A percentile compares a stretch with the other conserved stretches of the same genome.
Conservation (phyloP, 306 rosid genomes). For the Cucurbita moschata region DNA sequence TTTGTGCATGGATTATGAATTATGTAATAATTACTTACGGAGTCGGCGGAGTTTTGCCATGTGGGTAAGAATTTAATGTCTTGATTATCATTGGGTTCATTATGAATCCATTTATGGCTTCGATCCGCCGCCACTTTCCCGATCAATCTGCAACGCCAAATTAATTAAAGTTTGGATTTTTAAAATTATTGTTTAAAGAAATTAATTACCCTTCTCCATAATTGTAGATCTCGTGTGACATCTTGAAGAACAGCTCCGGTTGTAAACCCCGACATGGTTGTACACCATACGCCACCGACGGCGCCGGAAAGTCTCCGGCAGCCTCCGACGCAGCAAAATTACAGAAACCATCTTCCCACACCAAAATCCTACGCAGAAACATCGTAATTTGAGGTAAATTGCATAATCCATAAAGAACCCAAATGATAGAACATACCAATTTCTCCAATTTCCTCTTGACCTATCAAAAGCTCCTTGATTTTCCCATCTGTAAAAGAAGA, state of each 20-base stretch:
- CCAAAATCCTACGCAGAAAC: conserved; percentile 53
- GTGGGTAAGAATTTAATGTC: conserved; percentile 85
- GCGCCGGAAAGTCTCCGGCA: conserved; percentile 27
- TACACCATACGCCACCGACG: conserved; percentile 17
- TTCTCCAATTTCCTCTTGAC: conserved; percentile 98
- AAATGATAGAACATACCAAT: conserved; percentile 33
- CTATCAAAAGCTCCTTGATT: conserved; percentile 86
- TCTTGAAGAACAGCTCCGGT: conserved; percentile 97
- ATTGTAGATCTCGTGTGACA: conserved; percentile 99
- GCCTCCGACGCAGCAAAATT: conserved; percentile 52
- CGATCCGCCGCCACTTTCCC: conserved; percentile 99
- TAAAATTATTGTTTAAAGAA: not conserved
- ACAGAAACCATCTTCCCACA: conserved; percentile 99
- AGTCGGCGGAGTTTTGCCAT: conserved; percentile 89
- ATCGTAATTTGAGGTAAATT: too few relatives aligned
- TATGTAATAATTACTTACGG: conserved; percentile 21
- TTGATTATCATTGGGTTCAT: conserved; percentile 76
- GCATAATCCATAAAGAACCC: too few relatives aligned
- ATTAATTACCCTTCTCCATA: conserved; percentile 79
- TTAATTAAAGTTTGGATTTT: not conserved
- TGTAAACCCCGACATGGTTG: conserved; percentile 69
- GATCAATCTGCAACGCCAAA: conserved; percentile 45
- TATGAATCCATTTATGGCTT: conserved; percentile 91
- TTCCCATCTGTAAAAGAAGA: conserved; percentile 57
- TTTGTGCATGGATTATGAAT: conserved; percentile 6